Percentiles rank a stretch among this genome's conserved stretches.
phyloP scores from a whole-genome alignment of 176 grass and related monocot genomes.

The Triticum timopheevii region DNA sequence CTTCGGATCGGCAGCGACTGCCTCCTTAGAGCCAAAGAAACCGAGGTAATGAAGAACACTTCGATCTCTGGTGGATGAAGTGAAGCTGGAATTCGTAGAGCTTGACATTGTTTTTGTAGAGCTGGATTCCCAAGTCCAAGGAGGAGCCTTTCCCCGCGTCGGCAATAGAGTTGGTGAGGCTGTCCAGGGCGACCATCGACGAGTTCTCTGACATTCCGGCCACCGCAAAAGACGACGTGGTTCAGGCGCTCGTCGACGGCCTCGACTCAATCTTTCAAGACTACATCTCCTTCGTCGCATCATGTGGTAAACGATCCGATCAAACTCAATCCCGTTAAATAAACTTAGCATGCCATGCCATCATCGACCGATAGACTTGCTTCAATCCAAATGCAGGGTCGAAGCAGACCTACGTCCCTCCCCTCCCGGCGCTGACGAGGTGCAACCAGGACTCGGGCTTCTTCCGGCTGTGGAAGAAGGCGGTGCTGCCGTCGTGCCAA shows the following conservation, averaged over 20 bases:
- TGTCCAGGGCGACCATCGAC: slow-evolving; percentile 58
- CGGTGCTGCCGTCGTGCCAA: slow-evolving; percentile 64
- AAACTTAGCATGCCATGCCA: background rate
- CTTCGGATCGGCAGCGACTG: slow-evolving; percentile 69
- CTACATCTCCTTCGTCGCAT: slow-evolving; percentile 78
- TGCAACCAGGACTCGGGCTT: slow-evolving; percentile 90
- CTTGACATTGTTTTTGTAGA: slow-evolving; percentile 34
- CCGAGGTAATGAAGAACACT: slow-evolving; percentile 45
- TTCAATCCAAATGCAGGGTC: slow-evolving; percentile 41
- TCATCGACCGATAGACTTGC: background rate
- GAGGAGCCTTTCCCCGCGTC: slow-evolving; percentile 72
- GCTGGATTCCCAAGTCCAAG: slow-evolving; percentile 88
- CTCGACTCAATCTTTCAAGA: slow-evolving; percentile 61
- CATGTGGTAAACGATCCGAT: slow-evolving; percentile 51
- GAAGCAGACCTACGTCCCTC: slow-evolving; percentile 71
- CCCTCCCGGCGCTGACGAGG: slow-evolving; percentile 66
- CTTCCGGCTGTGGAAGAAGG: slow-evolving; percentile 75
- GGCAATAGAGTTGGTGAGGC: slow-evolving; percentile 74
- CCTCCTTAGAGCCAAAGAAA: slow-evolving; percentile 77
- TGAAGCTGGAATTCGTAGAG: no score
- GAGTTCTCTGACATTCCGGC: slow-evolving; percentile 89
- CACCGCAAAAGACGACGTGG: slow-evolving; percentile 64
- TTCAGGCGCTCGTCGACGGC: slow-evolving; percentile 76
- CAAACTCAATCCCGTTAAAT: background rate
- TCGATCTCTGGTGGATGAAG: no score